A percentile compares a stretch with the other conserved stretches of the same genome.
Conservation (phyloP, 2,329 filamentous ascomycete species). For the Lasiodiplodia citricola region DNA sequence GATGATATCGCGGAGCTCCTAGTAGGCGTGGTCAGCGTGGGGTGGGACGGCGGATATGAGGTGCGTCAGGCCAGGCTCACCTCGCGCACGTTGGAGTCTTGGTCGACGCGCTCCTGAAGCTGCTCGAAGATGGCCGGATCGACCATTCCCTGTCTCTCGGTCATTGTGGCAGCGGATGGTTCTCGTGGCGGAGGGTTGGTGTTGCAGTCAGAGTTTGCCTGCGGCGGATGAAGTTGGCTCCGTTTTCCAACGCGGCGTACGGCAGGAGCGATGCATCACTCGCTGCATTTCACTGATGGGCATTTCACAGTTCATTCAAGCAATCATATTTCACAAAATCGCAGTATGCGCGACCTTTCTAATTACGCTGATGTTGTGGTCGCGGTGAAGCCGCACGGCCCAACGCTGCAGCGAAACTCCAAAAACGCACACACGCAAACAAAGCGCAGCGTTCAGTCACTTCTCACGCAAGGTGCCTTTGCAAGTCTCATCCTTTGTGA, state of each 20-base stretch:
- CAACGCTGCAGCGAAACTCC: neutral
- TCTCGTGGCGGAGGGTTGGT: constrained; percentile 14
- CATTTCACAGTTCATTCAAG: neutral
- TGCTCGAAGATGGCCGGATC: constrained; percentile 85
- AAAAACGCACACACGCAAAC: neutral
- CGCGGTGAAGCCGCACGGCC: constrained; percentile 13
- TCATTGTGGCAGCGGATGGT: constrained; percentile 33
- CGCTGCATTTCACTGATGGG: neutral
- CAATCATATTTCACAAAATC: neutral
- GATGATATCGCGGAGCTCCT: constrained; percentile 79
- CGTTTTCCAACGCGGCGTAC: constrained; percentile 1
- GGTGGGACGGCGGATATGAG: neutral
- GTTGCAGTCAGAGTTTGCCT: constrained; percentile 26
- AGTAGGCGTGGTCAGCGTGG: constrained; percentile 30
- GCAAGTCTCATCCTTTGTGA: neutral
- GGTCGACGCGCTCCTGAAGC: constrained; percentile 87
- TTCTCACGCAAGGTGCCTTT: neutral
- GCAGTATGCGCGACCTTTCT: neutral
- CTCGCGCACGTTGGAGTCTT: constrained; percentile 82
- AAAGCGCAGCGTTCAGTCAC: neutral
- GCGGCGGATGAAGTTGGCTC: constrained; percentile 17
- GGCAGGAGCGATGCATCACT: constrained; percentile 12
- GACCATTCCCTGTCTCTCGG: constrained; percentile 60
- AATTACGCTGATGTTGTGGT: neutral
- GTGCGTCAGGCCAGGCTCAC: constrained; percentile 44